Base-by-base conservation (phyloP, 768 basidiomycete species). In the Paxillus involutus region DNA sequence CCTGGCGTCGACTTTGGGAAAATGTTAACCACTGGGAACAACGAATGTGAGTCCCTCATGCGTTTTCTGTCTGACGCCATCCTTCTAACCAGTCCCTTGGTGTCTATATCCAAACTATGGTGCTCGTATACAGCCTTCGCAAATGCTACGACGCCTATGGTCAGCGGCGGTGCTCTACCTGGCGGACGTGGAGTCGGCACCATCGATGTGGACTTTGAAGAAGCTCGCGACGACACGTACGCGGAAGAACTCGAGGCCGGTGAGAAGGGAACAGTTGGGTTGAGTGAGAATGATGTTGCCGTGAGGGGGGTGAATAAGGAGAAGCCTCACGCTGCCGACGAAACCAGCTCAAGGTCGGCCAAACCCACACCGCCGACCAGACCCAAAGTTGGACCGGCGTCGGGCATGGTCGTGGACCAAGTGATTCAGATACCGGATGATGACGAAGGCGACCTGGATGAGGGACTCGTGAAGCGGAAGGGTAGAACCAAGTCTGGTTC, bases 1-100 rank as follows among this genome's bases (percentile, higher is more conserved):
- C 75, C 77, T 0, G 85, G 85, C 11, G 69, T 89, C 41, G 85
- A 93, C 64, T 90, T 88, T 64, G 75, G 76, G 21, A 65, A 63
- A 45, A 56, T 77, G 11, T 56, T 82, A 4, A 61, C 68, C 68
- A 61, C 57, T 0, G 49, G 51, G 11, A 58, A 50, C 0, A 59
- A 59, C 3, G 60, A 47, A 41, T 43, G 67, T 69, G 46, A 24
- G 60, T 50, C 19, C 19, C 12, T 4, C 17, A n/a, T 24, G 3
- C 3, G 6, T 16, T 26, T 3, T 24, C 21, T 44, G 9, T 4
- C 2, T 7, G 0, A 24, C 11, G n/a, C 19, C 11, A 7, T 39
- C 12, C 2, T 21, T 4, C 12, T 24, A 13, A 29, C 26, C 13
- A 3, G 26, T 41, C 7, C 45, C 41, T 52, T 29, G 1, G 7